A percentile compares a stretch with the other conserved stretches of the same genome.
Evolutionary conservation across 2,329 filamentous ascomycete genomes (phyloP).

Genomic region (Ascochyta fabae): DNA sequence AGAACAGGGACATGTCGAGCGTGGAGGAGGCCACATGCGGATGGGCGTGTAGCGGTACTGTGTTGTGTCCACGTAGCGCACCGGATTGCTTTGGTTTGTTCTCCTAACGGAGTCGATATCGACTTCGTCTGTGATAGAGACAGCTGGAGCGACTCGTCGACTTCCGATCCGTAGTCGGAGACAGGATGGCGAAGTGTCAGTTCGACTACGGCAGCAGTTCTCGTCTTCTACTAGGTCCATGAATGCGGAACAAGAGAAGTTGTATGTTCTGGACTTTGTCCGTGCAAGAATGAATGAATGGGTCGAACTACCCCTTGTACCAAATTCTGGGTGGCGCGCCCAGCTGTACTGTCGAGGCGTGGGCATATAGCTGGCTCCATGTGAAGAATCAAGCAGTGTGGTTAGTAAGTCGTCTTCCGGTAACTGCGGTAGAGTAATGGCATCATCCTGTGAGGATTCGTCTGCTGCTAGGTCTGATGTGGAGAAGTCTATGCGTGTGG

Average conservation of each 20-base stretch:
- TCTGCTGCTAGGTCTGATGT: conserved; percentile 7
- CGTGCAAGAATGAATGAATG: conserved; percentile 59
- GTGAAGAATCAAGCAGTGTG: conserved; percentile 34
- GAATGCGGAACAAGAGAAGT: conserved; percentile 60
- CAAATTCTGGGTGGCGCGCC: conserved; percentile 56
- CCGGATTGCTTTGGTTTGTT: not conserved
- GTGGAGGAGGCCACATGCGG: conserved; percentile 45
- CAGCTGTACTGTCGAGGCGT: conserved; percentile 50
- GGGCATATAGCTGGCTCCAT: conserved; percentile 49
- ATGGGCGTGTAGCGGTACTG: conserved; percentile 38
- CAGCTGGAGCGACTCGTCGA: conserved; percentile 43
- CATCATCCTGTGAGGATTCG: conserved; percentile 6
- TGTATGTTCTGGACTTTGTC: conserved; percentile 64
- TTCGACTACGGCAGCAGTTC: conserved; percentile 40
- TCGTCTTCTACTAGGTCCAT: conserved; percentile 66
- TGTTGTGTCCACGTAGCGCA: conserved; percentile 20
- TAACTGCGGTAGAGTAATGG: conserved; percentile 14
- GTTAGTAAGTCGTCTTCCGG: conserved; percentile 41
- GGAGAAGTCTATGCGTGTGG: conserved; percentile 58
- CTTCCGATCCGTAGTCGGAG: conserved; percentile 60
- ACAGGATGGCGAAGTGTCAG: conserved; percentile 35
- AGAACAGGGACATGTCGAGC: conserved; percentile 36
- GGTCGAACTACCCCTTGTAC: conserved; percentile 52
- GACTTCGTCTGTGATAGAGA: too few relatives aligned
- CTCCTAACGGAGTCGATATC: not conserved